Percentiles rank a stretch among this genome's conserved stretches.
Evolutionary conservation across 768 basidiomycete species (phyloP).

Genomic region (Tylopilus sp.): DNA sequence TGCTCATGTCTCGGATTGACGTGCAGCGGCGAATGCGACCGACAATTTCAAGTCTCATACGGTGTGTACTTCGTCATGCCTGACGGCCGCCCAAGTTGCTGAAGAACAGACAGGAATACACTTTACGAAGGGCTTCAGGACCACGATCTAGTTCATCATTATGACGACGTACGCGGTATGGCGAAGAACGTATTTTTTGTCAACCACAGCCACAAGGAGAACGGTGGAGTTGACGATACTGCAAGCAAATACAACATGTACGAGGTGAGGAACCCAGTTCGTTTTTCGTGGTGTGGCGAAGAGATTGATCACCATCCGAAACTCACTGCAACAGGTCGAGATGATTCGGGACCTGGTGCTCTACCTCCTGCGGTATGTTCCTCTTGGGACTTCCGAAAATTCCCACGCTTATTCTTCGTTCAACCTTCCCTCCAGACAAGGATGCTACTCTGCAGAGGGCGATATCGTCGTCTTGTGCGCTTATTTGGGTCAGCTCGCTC

Average conservation of each 20-base stretch:
- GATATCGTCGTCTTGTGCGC: conserved; percentile 55
- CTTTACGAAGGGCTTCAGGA: conserved; percentile 33
- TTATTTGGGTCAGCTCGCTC: conserved; percentile 48
- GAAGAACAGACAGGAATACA: too few relatives aligned
- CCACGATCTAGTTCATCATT: conserved; percentile 42
- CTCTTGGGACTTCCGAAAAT: background rate
- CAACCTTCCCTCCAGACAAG: conserved; percentile 39
- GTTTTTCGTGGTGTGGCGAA: background rate
- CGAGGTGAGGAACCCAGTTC: conserved; percentile 56
- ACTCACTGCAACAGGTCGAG: conserved; percentile 27
- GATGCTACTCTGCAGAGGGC: conserved; percentile 42
- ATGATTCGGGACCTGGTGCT: conserved; percentile 54
- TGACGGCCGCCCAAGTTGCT: too few relatives aligned
- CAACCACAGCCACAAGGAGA: conserved; percentile 58
- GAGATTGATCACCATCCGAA: background rate
- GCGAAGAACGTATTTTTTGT: conserved; percentile 65
- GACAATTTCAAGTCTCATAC: too few relatives aligned
- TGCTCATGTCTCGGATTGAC: too few relatives aligned
- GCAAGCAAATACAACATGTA: conserved; percentile 63
- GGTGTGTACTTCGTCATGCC: too few relatives aligned
- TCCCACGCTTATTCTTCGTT: background rate
- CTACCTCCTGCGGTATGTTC: conserved; percentile 41
- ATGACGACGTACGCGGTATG: conserved; percentile 61
- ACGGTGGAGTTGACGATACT: conserved; percentile 56
- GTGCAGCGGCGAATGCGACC: too few relatives aligned